Conservation (phyloP, 1,284 basidiomycete genomes). For the Puccinia coronata region DNA sequence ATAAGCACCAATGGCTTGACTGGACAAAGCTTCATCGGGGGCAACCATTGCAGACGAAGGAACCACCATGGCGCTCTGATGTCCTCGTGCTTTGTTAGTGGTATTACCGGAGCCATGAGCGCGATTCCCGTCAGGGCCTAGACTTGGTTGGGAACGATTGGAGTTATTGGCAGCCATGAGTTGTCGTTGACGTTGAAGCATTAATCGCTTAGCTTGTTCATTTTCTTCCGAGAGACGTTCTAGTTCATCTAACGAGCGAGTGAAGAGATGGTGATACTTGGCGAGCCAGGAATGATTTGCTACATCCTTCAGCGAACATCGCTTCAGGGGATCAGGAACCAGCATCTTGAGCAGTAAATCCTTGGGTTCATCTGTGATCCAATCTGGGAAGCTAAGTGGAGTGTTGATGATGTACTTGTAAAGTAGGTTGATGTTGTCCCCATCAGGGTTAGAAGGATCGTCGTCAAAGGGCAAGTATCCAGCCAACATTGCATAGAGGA, state of each 20-base stretch:
- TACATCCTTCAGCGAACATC: slow-evolving; percentile 72
- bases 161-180: slow-evolving; percentile 35
- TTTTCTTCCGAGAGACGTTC: slow-evolving; percentile 78
- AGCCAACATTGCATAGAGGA: slow-evolving; percentile 98
- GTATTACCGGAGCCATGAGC: slow-evolving; percentile 24
- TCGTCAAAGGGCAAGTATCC: slow-evolving; percentile 99
- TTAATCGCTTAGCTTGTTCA: slow-evolving; percentile 76
- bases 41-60: slow-evolving; percentile 35
- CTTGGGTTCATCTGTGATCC: slow-evolving; percentile 77
- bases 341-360: slow-evolving; percentile 79
- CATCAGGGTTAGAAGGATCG: slow-evolving; percentile 96
- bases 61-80: slow-evolving; percentile 50
- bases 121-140: slow-evolving; percentile 4
- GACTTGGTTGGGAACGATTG: slow-evolving; percentile 21
- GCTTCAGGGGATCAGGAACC: slow-evolving; percentile 74
- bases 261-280: slow-evolving; percentile 69
- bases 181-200: slow-evolving; percentile 67
- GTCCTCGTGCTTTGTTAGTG: slow-evolving; percentile 24
- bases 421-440: slow-evolving; percentile 98
- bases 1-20: slow-evolving; percentile 17
- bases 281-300: slow-evolving; percentile 83
- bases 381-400: slow-evolving; percentile 88
- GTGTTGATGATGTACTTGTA: slow-evolving; percentile 99
- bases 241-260: slow-evolving; percentile 72
- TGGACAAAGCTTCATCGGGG: slow-evolving; percentile 12